Conservation (phyloP, 2,329 filamentous ascomycete species). For the Aspergillus vadensis region DNA sequence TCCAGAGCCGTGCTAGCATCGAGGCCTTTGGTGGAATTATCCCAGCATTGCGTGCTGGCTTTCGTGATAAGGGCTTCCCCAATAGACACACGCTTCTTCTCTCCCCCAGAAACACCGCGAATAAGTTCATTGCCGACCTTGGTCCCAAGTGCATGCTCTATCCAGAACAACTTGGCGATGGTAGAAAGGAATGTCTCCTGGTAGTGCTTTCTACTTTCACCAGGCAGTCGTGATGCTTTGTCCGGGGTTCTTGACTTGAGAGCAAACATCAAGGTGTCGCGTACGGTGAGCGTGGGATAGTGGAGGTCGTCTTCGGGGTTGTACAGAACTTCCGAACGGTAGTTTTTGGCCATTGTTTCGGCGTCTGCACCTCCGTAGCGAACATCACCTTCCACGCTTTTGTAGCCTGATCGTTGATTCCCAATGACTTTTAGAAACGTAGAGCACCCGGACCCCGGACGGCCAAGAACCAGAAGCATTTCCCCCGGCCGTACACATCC, state of each 20-base stretch:
- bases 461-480: conserved; percentile 45
- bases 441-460: conserved; percentile 61
- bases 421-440: conserved; percentile 82
- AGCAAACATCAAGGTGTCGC: conserved; percentile 73
- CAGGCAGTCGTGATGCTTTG: conserved; percentile 60
- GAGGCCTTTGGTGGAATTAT: conserved; percentile 72
- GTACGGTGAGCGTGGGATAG: conserved; percentile 75
- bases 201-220: conserved; percentile 63
- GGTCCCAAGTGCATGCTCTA: conserved; percentile 71
- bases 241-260: conserved; percentile 68
- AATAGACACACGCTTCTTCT: conserved; percentile 78
- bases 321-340: conserved; percentile 62
- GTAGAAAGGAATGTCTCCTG: conserved; percentile 65
- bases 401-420: conserved; percentile 65
- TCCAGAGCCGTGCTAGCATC: conserved; percentile 74
- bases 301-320: conserved; percentile 78
- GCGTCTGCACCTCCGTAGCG: conserved; percentile 59
- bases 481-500: conserved; percentile 45
- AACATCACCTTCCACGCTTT: conserved; percentile 58
- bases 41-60: conserved; percentile 73
- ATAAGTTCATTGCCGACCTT: conserved; percentile 75
- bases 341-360: conserved; percentile 53
- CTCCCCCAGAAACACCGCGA: conserved; percentile 70
- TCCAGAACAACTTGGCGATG: conserved; percentile 70
- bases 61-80: conserved; percentile 72